Evolutionary conservation across 106 monocot species (phyloP), one percentile per base, ranked within the genome.

Genomic region (Acanthochlamys bracteata): DNA sequence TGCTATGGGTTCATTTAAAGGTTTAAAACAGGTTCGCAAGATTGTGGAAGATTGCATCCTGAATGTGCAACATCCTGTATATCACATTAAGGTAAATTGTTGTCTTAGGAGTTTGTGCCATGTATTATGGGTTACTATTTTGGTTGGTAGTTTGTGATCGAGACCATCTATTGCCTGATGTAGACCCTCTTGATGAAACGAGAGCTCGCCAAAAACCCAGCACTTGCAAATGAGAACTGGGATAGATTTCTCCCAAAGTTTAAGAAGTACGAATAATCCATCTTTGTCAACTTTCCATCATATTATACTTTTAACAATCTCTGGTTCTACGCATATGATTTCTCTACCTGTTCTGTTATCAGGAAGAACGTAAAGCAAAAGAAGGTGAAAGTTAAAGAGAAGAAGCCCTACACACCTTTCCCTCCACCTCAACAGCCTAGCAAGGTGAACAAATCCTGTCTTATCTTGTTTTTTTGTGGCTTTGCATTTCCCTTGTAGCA

Each of bases 341-440:
- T 33, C 6, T 6, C 33, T 33, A 33, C 33, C 33, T 33, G 33
- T 33, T 33, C 2, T 39, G 21, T 24, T 40, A 42, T 21, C 80
- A 96, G 95, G 88, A 98, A 92, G 71, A 99, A 92, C 76, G 98
- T 99, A 55, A 73, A 99, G 69, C 85, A 81, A 73, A 86, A 71
- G 79, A 92, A 99, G 70, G 76, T 54, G 4, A 84, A 88, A 74
- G 53, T 64, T 13, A 99, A 89, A 80, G 85, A 86, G 73, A 99
- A 92, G 83, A 88, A 99, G 75, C 85, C 88, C 56, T 99, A 99
- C 57, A 99, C 98, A 57, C 98, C 98, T 59, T 99, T 92, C 73
- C 98, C 98, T 66, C 98, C 98, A 64, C 85, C 92, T 73, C 98
- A 92, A 39, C 96, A 67, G 66, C 98, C 85, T 61, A 99, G 98